Base-by-base conservation (phyloP, 371 early-diverging fungal genomes). In the Nosema muscidifuracis region DNA sequence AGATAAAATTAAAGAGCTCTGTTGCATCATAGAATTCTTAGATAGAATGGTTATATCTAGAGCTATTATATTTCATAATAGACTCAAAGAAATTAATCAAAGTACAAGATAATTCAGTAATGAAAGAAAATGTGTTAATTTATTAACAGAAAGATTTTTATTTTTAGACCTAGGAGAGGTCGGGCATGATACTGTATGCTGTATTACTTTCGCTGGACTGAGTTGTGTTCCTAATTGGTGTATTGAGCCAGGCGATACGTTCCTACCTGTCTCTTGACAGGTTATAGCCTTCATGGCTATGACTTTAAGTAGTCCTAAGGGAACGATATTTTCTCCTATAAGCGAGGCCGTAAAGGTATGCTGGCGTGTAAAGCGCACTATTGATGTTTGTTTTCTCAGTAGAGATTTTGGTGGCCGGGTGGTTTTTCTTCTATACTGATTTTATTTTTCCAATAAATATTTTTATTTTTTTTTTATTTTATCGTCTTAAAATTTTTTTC, bases 151-250 rank as follows among this genome's bases (percentile, higher is more conserved):
- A 47, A 47, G 16, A 47, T 12, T 12, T 12, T 7, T 12, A 12
- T 47, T 12, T 12, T 18, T 47, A 12, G 50, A 47, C 50, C 50
- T 47, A 16, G 50, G 50, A 18, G 50, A 47, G 50, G 50, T 47
- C 50, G 50, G 50, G 50, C 50, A 47, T 47, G 50, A 47, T 47
- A 47, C 12, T 47, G 50, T n/a, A 47, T 6, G 50, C 50, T 47
- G 12, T 47, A 47, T 47, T 18, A 18, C 22, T 40, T 40, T 16
- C 50, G 50, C 50, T 47, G 50, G 16, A 47, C 50, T 47, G 50
- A 47, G 50, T 47, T 47, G 50, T 47, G 50, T 47, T 47, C 50
- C 16, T 47, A 47, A 47, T 18, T 47, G 50, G 50, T 47, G 50
- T 47, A 47, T 47, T 47, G 50, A n/a, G n/a, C n/a, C n/a, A n/a